Evolutionary conservation across 148 eudicot genomes (phyloP).

Genomic region (Heliamphora exappendiculata): DNA sequence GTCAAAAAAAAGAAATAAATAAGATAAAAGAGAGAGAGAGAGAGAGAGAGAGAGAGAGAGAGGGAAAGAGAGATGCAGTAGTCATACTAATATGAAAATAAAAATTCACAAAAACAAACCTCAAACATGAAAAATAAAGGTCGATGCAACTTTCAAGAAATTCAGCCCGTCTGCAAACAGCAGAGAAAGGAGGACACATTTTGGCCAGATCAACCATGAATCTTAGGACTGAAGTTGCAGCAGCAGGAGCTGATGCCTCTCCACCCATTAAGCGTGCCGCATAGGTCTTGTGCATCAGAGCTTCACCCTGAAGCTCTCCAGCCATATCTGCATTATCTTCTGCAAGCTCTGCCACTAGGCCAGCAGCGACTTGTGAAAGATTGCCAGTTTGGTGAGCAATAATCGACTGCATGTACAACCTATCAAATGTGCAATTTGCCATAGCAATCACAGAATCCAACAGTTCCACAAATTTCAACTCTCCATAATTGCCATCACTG

Average conservation of each 20-base stretch:
- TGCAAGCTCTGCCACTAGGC: constrained; percentile 78
- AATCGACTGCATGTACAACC: constrained; percentile 72
- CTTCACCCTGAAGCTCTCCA: constrained; percentile 99
- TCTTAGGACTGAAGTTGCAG: constrained; percentile 91
- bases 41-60: not conserved
- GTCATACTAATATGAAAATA: not conserved
- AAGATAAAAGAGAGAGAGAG: not conserved
- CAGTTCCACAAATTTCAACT: constrained; percentile 74
- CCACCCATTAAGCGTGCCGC: constrained; percentile 99
- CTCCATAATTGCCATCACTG: constrained; percentile 67
- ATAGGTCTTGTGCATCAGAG: constrained; percentile 95
- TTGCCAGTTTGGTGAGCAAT: constrained; percentile 75
- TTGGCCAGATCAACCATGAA: constrained; percentile 97
- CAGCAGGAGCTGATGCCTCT: constrained; percentile 97
- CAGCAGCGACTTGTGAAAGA: constrained; percentile 75
- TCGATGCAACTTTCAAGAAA: constrained; percentile 89
- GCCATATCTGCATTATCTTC: constrained; percentile 78
- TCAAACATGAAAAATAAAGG: constrained; percentile 92
- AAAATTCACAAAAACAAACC: constrained; percentile 36
- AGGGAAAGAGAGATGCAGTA: not conserved
- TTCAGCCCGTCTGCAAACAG: constrained; percentile 77
- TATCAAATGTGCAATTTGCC: constrained; percentile 89
- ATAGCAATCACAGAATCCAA: constrained; percentile 88
- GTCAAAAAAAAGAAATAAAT: not conserved
- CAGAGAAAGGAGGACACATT: constrained; percentile 82